phyloP scores from a whole-genome alignment of 768 basidiomycete genomes.

The Mycena venus region DNA sequence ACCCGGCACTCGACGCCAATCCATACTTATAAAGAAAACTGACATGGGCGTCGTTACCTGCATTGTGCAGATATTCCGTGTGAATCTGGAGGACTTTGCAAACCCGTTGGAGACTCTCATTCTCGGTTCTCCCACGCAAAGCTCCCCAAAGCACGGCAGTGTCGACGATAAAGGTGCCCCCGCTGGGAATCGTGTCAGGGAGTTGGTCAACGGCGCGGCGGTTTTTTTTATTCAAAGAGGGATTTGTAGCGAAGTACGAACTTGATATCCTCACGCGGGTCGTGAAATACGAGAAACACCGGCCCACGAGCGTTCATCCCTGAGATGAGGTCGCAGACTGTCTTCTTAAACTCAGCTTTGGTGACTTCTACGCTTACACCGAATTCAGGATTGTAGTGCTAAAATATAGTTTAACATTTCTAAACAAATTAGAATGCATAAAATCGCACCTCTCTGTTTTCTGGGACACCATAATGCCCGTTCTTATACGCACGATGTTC shows the following conservation, averaged over 20 bases:
- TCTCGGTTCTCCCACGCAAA: conserved; percentile 55
- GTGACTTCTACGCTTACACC: conserved; percentile 72
- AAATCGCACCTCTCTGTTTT: conserved; percentile 66
- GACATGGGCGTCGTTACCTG: conserved; percentile 67
- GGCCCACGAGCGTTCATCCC: conserved; percentile 62
- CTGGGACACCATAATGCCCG: conserved; percentile 66
- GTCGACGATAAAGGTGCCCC: conserved; percentile 63
- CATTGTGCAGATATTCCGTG: conserved; percentile 64
- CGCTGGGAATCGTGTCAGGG: conserved; percentile 55
- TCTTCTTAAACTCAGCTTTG: conserved; percentile 64
- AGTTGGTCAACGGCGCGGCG: conserved; percentile 58
- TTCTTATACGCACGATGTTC: conserved; percentile 72
- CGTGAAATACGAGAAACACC: conserved; percentile 86
- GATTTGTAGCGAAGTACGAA: conserved; percentile 41
- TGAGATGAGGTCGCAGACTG: conserved; percentile 62
- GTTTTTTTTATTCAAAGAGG: too few species aligned
- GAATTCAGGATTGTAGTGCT: conserved; percentile 71
- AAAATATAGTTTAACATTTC: background rate
- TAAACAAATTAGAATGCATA: conserved; percentile 30
- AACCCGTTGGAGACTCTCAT: conserved; percentile 57
- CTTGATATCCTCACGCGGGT: conserved; percentile 83
- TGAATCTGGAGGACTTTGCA: conserved; percentile 60
- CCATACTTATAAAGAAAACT: background rate
- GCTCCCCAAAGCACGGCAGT: conserved; percentile 68
- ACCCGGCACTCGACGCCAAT: too few species aligned